Evolutionary conservation across 2,329 filamentous ascomycete genomes (phyloP).

Genomic region (Coleophoma cylindrospora): DNA sequence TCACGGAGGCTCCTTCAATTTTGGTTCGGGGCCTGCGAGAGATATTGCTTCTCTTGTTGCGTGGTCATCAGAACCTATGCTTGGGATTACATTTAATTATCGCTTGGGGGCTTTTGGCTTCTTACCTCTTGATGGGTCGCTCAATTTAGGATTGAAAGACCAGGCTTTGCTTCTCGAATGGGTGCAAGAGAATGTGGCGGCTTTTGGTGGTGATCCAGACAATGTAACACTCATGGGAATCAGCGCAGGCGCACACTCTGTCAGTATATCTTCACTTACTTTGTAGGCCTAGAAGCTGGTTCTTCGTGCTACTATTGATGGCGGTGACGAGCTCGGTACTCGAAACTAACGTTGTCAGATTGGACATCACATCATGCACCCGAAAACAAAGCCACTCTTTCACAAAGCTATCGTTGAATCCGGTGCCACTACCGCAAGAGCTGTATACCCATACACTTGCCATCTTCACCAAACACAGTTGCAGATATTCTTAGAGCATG

Average conservation of each 20-base stretch:
- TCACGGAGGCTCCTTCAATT: conserved; percentile 60
- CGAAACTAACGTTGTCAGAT: conserved; percentile 31
- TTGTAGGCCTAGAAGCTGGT: no score
- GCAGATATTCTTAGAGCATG: conserved; percentile 44
- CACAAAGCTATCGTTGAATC: conserved; percentile 52
- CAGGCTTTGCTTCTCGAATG: conserved; percentile 54
- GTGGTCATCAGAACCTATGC: conserved; percentile 42
- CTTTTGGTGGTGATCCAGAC: conserved; percentile 53
- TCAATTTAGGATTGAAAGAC: conserved; percentile 63
- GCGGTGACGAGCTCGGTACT: no score
- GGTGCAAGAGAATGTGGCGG: conserved; percentile 53
- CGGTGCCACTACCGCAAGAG: conserved; percentile 49
- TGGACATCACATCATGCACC: conserved; percentile 60
- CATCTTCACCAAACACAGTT: conserved; percentile 52
- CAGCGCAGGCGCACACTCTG: conserved; percentile 59
- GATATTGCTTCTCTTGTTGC: conserved; percentile 57
- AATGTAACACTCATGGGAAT: conserved; percentile 58
- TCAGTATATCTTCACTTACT: conserved; percentile 16
- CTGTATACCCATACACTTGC: conserved; percentile 48
- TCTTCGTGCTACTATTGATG: no score
- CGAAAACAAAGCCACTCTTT: conserved; percentile 35
- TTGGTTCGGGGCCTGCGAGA: conserved; percentile 44
- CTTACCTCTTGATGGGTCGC: conserved; percentile 48
- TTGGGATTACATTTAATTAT: conserved; percentile 55
- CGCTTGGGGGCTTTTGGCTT: conserved; percentile 64